Base-by-base conservation (phyloP, 768 basidiomycete species). In the Pleurotus platypus region DNA sequence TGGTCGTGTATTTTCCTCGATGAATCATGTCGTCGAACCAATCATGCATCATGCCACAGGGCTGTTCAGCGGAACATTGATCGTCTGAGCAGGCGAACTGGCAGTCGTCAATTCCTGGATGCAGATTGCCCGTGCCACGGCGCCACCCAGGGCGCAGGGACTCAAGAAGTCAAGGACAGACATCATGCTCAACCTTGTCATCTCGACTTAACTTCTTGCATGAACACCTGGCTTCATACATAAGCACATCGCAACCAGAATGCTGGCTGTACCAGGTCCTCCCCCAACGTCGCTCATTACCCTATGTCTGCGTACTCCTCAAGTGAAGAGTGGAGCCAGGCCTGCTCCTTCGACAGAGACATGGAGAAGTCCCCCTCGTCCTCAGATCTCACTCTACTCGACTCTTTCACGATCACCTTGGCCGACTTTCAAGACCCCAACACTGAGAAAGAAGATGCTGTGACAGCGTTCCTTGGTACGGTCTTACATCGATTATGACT, bases 361-460 rank as follows among this genome's bases (percentile, higher is more conserved):
- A 54, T 54, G 51, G 51, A 54, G 22, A 54, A 54, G 51, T 37
- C 51, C 15, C 37, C 51, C 20, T 54, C 51, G 18, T 54, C 51
- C 11, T 54, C 51, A 18, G 51, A 54, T 40, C 38, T 54, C 37
- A 54, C 51, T 22, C 42, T 54, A 42, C 51, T 54, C 20, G 39
- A 54, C 24, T 54, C 51, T 6, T 54, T 54, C 24, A 54, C 51
- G 24, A 56, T 56, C 24, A 56, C 55, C 27, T 18, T 46, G 30
- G 55, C 75, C 6, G 63, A 70, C 47, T 76, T 76, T 53, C 73
- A 78, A 55, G 76, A 77, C 60, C 76, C 74, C 27, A 76, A 78
- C 45, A 56, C 77, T 45, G 74, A 78, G 65, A 77, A 71, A 63
- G 71, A 73, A 4, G 58, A 71, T 49, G 37, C 39, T 2, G 63